These are phyloP conservation scores for Lupinus albus DNA, from an alignment of 306 rosid species.

Conservation along the genomic window DNA sequence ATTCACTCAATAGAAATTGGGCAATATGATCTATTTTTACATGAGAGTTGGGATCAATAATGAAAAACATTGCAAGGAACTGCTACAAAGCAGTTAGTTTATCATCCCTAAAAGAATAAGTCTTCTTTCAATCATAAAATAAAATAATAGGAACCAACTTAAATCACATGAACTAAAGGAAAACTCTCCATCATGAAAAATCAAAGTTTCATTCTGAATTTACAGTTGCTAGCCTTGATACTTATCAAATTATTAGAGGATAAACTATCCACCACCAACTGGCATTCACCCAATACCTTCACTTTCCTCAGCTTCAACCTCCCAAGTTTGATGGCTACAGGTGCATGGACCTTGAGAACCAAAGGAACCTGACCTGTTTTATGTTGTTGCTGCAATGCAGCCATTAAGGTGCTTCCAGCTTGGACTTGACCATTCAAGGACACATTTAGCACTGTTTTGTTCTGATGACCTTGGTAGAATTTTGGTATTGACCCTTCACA, in stretches of 20 bases:
- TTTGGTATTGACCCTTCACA: conserved; percentile 74
- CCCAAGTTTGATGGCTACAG: conserved; percentile 70
- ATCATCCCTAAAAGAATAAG: conserved; percentile 22
- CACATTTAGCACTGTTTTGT: conserved; percentile 68
- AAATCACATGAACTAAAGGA: conserved; percentile 29
- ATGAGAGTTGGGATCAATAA: conserved; percentile 24
- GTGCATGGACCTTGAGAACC: conserved; percentile 71
- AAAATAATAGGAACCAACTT: neutral
- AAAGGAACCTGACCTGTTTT: conserved; percentile 75
- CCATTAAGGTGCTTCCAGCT: conserved; percentile 68
- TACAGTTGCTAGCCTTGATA: conserved; percentile 84
- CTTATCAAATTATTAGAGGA: conserved; percentile 66
- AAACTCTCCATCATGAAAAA: conserved; percentile 13
- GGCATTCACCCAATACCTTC: conserved; percentile 62
- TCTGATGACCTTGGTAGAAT: conserved; percentile 88
- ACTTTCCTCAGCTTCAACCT: conserved; percentile 77
- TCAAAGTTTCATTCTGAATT: conserved; percentile 61
- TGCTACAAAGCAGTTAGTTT: conserved; percentile 9
- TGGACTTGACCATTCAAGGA: conserved; percentile 72
- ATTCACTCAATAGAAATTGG: conserved; percentile 8
- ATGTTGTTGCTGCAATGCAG: conserved; percentile 76
- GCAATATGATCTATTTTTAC: conserved; percentile 4
- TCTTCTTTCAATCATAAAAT: neutral
- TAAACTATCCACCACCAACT: conserved; percentile 77
- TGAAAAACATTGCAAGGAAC: conserved; percentile 15